Evolutionary conservation across 2,329 filamentous ascomycete species (phyloP).

Genomic region (Fusarium compactum): DNA sequence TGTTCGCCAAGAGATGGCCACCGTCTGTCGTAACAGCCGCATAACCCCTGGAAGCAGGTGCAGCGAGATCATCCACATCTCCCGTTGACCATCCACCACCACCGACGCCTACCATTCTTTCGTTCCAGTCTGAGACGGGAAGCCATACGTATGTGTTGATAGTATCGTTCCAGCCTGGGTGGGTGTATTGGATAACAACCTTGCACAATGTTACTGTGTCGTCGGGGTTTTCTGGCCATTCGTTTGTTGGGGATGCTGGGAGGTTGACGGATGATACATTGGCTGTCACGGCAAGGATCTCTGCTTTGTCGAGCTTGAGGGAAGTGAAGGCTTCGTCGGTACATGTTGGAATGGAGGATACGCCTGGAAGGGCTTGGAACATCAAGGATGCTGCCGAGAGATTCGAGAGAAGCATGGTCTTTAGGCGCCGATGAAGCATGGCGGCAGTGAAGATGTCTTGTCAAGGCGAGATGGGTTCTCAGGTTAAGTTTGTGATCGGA

Average conservation of each 20-base stretch:
- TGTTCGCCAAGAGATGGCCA: background rate
- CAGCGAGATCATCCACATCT: background rate
- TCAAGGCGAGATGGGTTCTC: background rate
- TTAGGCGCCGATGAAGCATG: background rate
- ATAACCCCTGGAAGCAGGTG: slow-evolving; percentile 15
- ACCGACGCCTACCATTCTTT: slow-evolving; percentile 26
- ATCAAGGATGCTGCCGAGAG: background rate
- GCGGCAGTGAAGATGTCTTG: fast-evolving
- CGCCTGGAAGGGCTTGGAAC: background rate
- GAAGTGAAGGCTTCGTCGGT: background rate
- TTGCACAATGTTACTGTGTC: slow-evolving; percentile 2
- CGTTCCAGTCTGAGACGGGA: slow-evolving; percentile 29
- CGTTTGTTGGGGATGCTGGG: background rate
- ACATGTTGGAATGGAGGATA: background rate
- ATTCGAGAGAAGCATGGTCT: slow-evolving; percentile 7
- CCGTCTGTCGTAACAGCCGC: slow-evolving; percentile 27
- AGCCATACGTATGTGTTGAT: slow-evolving; percentile 27
- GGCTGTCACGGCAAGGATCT: slow-evolving; percentile 1
- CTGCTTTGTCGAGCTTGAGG: background rate
- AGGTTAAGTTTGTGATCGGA: fast-evolving
- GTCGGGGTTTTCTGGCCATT: slow-evolving; percentile 4
- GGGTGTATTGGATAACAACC: slow-evolving; percentile 22
- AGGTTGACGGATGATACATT: background rate
- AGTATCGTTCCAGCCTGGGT: slow-evolving; percentile 31
- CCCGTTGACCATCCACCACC: slow-evolving; percentile 35